Base-by-base conservation (phyloP, 495 filamentous ascomycete species). In the Neurospora pannonica region DNA sequence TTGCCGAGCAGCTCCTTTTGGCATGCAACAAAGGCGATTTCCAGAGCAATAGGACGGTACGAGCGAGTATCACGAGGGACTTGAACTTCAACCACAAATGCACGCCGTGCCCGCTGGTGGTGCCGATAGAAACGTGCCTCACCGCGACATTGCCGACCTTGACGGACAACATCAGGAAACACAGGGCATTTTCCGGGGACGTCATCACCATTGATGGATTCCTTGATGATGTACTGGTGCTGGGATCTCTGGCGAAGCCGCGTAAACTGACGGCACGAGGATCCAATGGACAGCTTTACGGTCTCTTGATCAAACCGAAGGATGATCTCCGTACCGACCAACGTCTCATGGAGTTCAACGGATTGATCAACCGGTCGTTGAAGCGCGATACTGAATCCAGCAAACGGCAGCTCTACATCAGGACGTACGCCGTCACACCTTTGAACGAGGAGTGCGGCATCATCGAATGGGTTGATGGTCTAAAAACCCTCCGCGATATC, bases 381-480 rank as follows among this genome's bases (percentile, higher is more conserved):
- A 97, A 97, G 78, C 89, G 91, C 75, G 95, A 98, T 77, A 91
- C 94, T 19, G 95, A 97, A 79, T 91, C 93, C 11, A 95, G 93
- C 83, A 92, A 91, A 80, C 89, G 96, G 46, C 92, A 84, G 67
- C 79, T 85, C 82, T 93, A 98, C 79, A 97, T 99, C 82, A 94
- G 94, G 81, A 98, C 96, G 5, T 98, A 99, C 78, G 93, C 92
- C 21, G 96, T 99, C 38, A 98, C 95, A 5, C 96, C 96, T 13
- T 84, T 99, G 67, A 98, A 98, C 79, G 96, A 99, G 82, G 96
- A 98, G 82, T 98, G 96, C 78, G 96, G 96, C 74, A 89, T 97
- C 70, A 97, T 99, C 76, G 94, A 99, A 83, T 99, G 96, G 96
- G 93, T 99, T n/a, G 94, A 98, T 76, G 94, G 95, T 38, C 90